Conservation (phyloP, 2,329 filamentous ascomycete species). For the Colletotrichum lentis region DNA sequence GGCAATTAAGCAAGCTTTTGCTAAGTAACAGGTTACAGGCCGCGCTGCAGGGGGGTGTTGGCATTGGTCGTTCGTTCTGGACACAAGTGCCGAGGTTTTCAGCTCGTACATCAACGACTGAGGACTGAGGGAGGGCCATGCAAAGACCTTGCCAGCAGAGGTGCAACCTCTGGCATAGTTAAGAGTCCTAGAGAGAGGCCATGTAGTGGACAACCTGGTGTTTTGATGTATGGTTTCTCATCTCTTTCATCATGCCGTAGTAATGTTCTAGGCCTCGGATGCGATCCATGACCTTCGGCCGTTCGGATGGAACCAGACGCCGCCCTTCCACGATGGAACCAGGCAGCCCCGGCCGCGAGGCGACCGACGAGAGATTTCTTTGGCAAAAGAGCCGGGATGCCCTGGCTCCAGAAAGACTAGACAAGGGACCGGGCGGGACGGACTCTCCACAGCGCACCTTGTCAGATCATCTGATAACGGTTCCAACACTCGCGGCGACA, state of each 20-base stretch:
- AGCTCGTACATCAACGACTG: too few relatives aligned
- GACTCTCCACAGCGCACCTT: constrained; percentile 14
- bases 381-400: neutral
- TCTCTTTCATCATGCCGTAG: too few relatives aligned
- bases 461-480: constrained; percentile 37
- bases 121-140: too few relatives aligned
- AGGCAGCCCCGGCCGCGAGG: neutral
- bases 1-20: neutral
- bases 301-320: too few relatives aligned
- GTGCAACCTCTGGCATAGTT: neutral
- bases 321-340: neutral
- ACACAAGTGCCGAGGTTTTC: too few relatives aligned
- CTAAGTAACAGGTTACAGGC: too few relatives aligned
- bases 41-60: neutral
- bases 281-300: neutral
- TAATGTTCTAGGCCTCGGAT: too few relatives aligned
- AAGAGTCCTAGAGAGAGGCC: fast-evolving
- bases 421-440: constrained; percentile 18
- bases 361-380: constrained; percentile 9
- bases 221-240: too few relatives aligned
- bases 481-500: neutral
- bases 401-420: neutral
- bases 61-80: neutral
- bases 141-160: too few relatives aligned
- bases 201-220: too few relatives aligned